Base-by-base conservation (phyloP, 2,329 filamentous ascomycete genomes). In the Dactylellina drechsleri region DNA sequence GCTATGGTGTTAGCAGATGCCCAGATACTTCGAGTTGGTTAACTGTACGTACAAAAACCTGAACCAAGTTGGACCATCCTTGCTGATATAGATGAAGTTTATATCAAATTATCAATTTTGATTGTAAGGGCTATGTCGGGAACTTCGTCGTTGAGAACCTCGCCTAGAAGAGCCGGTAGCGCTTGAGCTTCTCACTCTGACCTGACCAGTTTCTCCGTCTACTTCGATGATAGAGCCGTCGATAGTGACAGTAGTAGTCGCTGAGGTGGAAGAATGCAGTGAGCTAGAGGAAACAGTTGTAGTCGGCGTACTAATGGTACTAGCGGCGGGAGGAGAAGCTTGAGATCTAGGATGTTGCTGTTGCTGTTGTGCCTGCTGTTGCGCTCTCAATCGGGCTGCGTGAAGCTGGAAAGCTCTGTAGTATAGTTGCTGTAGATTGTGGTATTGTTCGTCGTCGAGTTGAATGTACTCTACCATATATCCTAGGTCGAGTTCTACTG, bases 381-480 rank as follows among this genome's bases (percentile, higher is more conserved):
- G 56, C 20, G 61, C 62, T 60, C 70, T 61, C 36, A 62, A 45
- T 15, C 57, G 56, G 18, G 62, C 70, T 8, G 70, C 70, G 41
- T 74, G 70, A 6, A 74, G 50, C n/a, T 74, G 70, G 49, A 74
- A 74, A 10, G 62, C 62, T 41, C 70, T 40, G 57, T 66, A 67
- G 40, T 74, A 74, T 52, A 74, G 41, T 26, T 74, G 61, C 23
- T 74, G 70, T 18, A 74, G 52, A 36, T 74, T 74, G 23, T 62
- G 50, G 57, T 74, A 74, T 16, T 74, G 70, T 50, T 74, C 70
- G 70, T 74, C 70, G 70, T 74, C 70, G 28, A 74, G 62, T 36
- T 74, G 53, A 31, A 74, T 74, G 57, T 74, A 74, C 43, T 74
- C 70, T 50, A 74, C 57, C 57, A 67, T 54, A 20, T 62, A 74